Base-by-base conservation (phyloP, 345 rosid genomes). In the Aquilaria yunnanensis region DNA sequence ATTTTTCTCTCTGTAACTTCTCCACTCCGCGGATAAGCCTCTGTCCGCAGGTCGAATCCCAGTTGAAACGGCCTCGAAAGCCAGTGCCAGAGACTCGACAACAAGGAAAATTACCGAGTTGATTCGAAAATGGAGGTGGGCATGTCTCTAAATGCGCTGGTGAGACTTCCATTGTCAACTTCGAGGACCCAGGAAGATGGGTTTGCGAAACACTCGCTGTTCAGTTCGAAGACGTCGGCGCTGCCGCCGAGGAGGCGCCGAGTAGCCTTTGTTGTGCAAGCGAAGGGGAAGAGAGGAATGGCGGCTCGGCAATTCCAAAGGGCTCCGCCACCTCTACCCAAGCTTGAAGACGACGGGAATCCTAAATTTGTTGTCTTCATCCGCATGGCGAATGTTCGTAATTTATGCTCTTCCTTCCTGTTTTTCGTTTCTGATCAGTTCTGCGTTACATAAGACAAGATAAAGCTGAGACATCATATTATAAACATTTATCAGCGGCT, bases 291-390 rank as follows among this genome's bases (percentile, higher is more conserved):
- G 74, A 82, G 72, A 70, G 96, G 96, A 68, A 85, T 84, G 90
- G 80, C 77, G 43, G 70, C 86, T 14, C 94, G 94, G 66, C 98
- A 86, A 81, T 80, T 81, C 71, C 94, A 79, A 69, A 80, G 83
- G 57, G 69, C 84, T 5, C 84, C 83, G 0, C 98, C 96, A 58
- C 60, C 84, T 47, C 67, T 93, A 80, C 98, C 98, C 67, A 90
- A 87, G 79, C 69, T 93, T 79, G 97, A 90, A 80, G 97, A 93
- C 23, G 98, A 93, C 32, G 98, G 98, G 32, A 87, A 86, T 75
- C 98, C 97, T 54, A 78, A 76, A 52, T 93, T 93, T 67, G 87
- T 93, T 61, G 78, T 93, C 83, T 93, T 90, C 84, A 83, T 93
- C 53, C 87, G 96, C 65, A 83, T 78, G 89, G 90, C 93, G 65